Base-by-base conservation (phyloP, 2,329 filamentous ascomycete genomes). In the Gnomoniopsis smithogilvyi region DNA sequence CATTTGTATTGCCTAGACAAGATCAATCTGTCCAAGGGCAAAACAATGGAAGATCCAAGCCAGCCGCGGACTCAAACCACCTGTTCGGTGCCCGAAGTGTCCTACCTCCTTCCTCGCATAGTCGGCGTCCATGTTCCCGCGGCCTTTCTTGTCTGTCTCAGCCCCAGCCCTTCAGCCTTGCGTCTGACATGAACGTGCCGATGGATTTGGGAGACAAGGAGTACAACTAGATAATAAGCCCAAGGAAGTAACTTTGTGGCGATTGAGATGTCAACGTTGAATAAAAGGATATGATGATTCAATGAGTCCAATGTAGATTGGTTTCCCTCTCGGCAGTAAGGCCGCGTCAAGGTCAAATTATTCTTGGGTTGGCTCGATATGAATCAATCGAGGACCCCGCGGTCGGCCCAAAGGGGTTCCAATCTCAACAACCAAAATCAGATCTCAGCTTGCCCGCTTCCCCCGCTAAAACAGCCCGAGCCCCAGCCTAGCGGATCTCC, bases 31-130 rank as follows among this genome's bases (percentile, higher is more conserved):
- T 14, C 17, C 19, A 19, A 19, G 10, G 8, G 41, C 41, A 12
- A 43, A n/a, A 43, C 38, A 45, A 11, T 45, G 36, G 4, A 41
- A 6, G 12, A 41, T n/a, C 15, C 36, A 41, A 41, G 15, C 4
- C 17, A 41, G 36, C 12, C 36, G 36, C 24, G 33, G 43, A 38
- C 43, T 43, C 30, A 33, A 19, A 46, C 36, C 36, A 34, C 41
- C 26, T n/a, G 48, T 53, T 62, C 60, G 60, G 60, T 62, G 60
- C 50, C 60, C 60, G 60, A 62, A 60, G 41, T 22, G 12, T 17
- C 43, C 22, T n/a, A 48, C 26, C 52, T 54, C 51, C 56, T 34
- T 53, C 56, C 51, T 54, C 24, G 21, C 41, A 49, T 21, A 21
- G 45, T 34, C 11, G 30, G 46, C 14, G 24, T 34, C 46, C 38